Percentiles rank a stretch among this genome's conserved stretches.
Evolutionary conservation across 352 stramenopile species (phyloP).

Genomic region (Pythium aristosporum): DNA sequence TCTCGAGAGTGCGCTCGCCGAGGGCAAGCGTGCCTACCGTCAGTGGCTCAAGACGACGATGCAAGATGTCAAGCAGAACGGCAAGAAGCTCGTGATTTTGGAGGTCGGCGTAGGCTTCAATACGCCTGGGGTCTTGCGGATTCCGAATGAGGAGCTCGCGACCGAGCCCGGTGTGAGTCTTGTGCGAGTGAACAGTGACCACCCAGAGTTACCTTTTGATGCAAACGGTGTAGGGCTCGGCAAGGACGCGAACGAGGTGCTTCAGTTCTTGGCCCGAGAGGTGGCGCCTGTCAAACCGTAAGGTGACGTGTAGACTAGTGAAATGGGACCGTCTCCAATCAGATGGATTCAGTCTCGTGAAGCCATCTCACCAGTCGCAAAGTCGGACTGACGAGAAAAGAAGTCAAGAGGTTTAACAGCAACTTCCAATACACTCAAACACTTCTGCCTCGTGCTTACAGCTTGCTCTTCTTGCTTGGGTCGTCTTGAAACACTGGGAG

Average conservation of each 20-base stretch:
- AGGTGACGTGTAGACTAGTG: background rate
- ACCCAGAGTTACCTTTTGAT: constrained; percentile 56
- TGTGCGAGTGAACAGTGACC: constrained; percentile 54
- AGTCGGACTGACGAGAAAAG: too few relatives aligned
- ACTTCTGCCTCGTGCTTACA: background rate
- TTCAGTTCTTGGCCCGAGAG: constrained; percentile 35
- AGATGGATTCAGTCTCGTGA: too few relatives aligned
- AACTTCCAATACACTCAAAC: too few relatives aligned
- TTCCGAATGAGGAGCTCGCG: constrained; percentile 56
- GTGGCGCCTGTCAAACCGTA: background rate
- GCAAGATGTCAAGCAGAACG: constrained; percentile 30
- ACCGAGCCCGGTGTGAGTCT: constrained; percentile 42
- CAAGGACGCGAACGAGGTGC: constrained; percentile 44
- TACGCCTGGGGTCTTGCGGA: constrained; percentile 55
- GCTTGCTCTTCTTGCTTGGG: background rate
- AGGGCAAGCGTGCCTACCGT: constrained; percentile 37
- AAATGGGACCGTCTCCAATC: too few relatives aligned
- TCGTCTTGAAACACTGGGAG: constrained; percentile 8
- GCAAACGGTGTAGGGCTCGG: constrained; percentile 44
- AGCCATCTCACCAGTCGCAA: too few relatives aligned
- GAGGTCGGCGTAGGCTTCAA: constrained; percentile 76
- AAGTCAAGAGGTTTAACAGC: too few relatives aligned
- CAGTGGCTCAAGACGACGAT: constrained; percentile 38
- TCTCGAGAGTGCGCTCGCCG: constrained; percentile 41
- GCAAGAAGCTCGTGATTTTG: constrained; percentile 66